These are phyloP conservation scores for Globisporangium abappressorium DNA, from an alignment of 352 stramenopile genomes.

Conservation along the genomic window DNA sequence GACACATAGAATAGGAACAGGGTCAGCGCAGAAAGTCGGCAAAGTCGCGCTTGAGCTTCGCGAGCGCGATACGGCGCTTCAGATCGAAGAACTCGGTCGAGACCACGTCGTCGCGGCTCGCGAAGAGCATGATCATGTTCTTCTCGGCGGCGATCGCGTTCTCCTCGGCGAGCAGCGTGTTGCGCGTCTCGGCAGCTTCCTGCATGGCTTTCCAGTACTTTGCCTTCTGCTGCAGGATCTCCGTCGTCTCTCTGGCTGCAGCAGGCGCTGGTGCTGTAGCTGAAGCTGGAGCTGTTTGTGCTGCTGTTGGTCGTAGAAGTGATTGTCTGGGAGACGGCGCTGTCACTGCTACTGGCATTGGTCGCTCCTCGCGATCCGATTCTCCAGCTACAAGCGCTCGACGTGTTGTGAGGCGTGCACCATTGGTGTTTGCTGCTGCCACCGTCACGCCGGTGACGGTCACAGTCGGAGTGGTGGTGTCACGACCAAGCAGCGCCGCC, in stretches of 20 bases:
- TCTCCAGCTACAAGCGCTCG: background rate
- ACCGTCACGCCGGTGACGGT: background rate
- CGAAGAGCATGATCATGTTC: slow-evolving; percentile 16
- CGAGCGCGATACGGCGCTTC: slow-evolving; percentile 15
- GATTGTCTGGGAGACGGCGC: background rate
- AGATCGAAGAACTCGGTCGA: slow-evolving; percentile 19
- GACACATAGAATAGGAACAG: background rate
- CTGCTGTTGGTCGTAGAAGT: background rate
- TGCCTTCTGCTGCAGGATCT: background rate
- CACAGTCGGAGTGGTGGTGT: background rate
- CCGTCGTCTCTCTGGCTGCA: too few relatives aligned
- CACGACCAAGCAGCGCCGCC: background rate
- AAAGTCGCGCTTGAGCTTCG: slow-evolving; percentile 15
- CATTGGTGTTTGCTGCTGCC: background rate
- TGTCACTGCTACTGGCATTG: background rate
- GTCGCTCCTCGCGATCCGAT: background rate
- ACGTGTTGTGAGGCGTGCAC: too few relatives aligned
- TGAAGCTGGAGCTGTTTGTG: background rate
- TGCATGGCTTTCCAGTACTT: slow-evolving; percentile 12
- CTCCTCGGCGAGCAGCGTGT: slow-evolving; percentile 18
- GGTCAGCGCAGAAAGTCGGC: slow-evolving; percentile 4
- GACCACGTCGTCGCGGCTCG: slow-evolving; percentile 12
- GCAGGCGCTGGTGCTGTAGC: background rate
- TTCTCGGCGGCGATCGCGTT: slow-evolving; percentile 18
- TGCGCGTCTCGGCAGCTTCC: slow-evolving; percentile 13